These are phyloP conservation scores for Phytopythium aichiense DNA, from an alignment of 352 stramenopile genomes.

Conservation along the genomic window DNA sequence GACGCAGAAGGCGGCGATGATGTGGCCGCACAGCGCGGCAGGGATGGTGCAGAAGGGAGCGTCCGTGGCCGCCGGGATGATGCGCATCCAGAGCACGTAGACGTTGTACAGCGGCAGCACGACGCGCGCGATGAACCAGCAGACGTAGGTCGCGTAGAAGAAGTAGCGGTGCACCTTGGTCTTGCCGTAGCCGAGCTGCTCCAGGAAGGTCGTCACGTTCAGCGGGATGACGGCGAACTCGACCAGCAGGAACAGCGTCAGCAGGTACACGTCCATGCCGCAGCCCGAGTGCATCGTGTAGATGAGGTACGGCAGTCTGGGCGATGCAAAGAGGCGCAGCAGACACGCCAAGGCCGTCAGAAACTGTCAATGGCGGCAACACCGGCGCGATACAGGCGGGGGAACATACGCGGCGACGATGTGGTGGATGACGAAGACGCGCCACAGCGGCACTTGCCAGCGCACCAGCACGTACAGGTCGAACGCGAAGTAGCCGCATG, in stretches of 20 bases:
- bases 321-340: background rate
- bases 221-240: constrained; percentile 80
- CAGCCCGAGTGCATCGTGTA: constrained; percentile 77
- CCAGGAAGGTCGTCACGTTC: constrained; percentile 77
- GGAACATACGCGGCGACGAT: constrained; percentile 70
- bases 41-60: constrained; percentile 61
- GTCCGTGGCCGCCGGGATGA: constrained; percentile 47
- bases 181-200: constrained; percentile 72
- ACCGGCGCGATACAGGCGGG: background rate
- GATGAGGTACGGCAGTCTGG: constrained; percentile 76
- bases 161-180: constrained; percentile 50
- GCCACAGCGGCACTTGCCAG: constrained; percentile 70
- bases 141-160: constrained; percentile 74
- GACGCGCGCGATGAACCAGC: constrained; percentile 72
- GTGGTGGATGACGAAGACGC: constrained; percentile 80
- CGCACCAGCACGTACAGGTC: constrained; percentile 69
- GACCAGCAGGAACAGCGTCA: constrained; percentile 82
- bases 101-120: constrained; percentile 77
- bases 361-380: background rate
- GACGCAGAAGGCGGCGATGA: constrained; percentile 80
- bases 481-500: constrained; percentile 80
- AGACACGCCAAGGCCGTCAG: background rate
- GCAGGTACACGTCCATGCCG: constrained; percentile 69
- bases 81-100: constrained; percentile 67
- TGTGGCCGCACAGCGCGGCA: constrained; percentile 64